phyloP scores from a whole-genome alignment of 139 green algal species.

The Tetradesmus lagerheimii region DNA sequence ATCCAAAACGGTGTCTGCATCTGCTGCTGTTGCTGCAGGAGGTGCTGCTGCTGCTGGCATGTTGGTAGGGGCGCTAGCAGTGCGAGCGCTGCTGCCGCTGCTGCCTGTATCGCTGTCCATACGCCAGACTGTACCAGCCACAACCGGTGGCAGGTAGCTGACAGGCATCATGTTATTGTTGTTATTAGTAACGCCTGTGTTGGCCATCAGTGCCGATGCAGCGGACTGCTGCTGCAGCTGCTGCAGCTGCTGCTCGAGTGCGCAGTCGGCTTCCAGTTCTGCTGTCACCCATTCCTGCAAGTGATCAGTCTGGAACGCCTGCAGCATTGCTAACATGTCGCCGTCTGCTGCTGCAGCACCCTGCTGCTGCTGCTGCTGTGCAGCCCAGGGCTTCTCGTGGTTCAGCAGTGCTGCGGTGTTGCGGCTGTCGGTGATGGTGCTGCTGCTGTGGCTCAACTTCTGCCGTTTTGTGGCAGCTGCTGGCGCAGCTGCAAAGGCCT shows the following conservation, averaged over 20 bases:
- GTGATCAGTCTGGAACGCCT: neutral
- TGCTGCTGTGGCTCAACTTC: neutral
- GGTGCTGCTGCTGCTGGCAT: neutral
- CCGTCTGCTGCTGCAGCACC: neutral
- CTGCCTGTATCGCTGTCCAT: neutral
- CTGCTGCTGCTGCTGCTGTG: neutral
- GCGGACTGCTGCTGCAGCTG: neutral
- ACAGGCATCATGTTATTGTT: neutral
- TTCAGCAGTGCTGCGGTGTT: neutral
- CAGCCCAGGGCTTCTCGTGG: neutral
- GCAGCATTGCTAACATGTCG: neutral
- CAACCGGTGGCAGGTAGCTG: neutral
- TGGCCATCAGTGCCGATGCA: neutral
- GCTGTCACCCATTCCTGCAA: neutral
- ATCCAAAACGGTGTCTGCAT: neutral
- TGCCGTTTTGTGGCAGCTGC: neutral
- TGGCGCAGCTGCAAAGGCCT: neutral
- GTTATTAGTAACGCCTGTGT: neutral
- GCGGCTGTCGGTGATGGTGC: neutral
- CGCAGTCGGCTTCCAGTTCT: neutral
- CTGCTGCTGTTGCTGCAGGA: neutral
- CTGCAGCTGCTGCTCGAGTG: neutral
- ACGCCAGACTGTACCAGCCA: neutral
- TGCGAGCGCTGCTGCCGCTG: neutral
- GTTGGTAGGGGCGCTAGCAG: neutral